These are phyloP conservation scores for Paecilomyces sp. DNA, from an alignment of 2,329 filamentous ascomycete species.

Conservation along the genomic window DNA sequence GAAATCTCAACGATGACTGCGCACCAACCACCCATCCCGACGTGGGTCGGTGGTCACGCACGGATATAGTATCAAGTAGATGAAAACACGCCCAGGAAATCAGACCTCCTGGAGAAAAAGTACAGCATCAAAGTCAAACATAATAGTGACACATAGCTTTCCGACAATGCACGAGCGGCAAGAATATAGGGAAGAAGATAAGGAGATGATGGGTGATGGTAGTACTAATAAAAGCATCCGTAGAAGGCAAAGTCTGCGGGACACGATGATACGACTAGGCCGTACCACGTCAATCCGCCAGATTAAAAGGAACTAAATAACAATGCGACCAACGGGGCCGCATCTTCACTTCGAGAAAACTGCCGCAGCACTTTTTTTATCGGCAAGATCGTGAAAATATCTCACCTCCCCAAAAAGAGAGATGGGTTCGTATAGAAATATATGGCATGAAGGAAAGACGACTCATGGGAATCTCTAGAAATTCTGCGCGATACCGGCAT, in stretches of 20 bases:
- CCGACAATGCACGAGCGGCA: neutral
- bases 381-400: neutral
- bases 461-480: constrained; percentile 52
- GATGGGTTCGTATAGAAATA: neutral
- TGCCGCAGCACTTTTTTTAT: neutral
- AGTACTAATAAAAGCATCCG: neutral
- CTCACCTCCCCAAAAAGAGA: neutral
- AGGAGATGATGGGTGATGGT: neutral
- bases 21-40: neutral
- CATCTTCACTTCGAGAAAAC: neutral
- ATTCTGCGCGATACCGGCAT: constrained; percentile 92
- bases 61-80: neutral
- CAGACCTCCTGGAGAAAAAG: neutral
- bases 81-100: neutral
- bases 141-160: neutral
- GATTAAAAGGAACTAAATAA: constrained; percentile 6
- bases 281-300: neutral
- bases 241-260: neutral
- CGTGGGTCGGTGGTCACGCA: neutral
- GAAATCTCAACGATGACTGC: neutral
- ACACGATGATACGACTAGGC: neutral
- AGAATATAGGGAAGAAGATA: neutral
- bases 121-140: neutral
- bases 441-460: neutral
- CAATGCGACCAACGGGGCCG: constrained; percentile 7